Evolutionary conservation across 805 yeast genomes (phyloP), one percentile per base, ranked within the genome.

Genomic region (Saccharomycopsis lassenensis): DNA sequence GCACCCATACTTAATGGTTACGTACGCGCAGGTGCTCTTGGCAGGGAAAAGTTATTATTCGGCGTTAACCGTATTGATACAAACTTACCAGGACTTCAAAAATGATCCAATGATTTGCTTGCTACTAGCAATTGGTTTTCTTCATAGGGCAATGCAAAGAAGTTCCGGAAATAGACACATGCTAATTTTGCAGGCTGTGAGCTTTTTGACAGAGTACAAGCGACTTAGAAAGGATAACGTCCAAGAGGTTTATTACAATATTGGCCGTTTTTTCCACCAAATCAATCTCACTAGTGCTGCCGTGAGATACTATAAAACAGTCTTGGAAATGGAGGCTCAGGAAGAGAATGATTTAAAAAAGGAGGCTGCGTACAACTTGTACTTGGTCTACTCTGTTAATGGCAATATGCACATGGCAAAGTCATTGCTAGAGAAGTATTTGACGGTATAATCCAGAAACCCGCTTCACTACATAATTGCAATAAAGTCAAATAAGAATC

Each of bases 111-210:
- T 85, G 62, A 62, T 91, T 2, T 68, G 84, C 42, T 62, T 91
- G 19, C 57, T 80, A 24, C 62, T 82, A 30, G 96, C 91, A 0
- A 55, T 91, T 27, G 75, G 87, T 0, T 87, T 86, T 56, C 61
- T 87, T 17, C 95, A 89, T 48, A 67, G 97, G 29, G 81, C 96
- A 0, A 78, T 87, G 76, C 97, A 91, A 56, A 66, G 98, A 44
- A 74, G 83, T 40, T 78, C 94, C 4, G 67, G 77, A 5, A 83
- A 85, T 54, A 71, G 96, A 38, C 95, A 89, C 50, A 65, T 81
- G 40, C 96, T 87, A 51, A 63, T 91, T 16, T 59, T 91, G 1
- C 96, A 91, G 51, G 96, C 95, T 0, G 58, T 91, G 31, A 74
- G 87, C 38, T 86, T 71, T 49, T 52, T 91, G 42, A 56, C 71